Percentiles rank a stretch among this genome's conserved stretches.
Conservation (phyloP, 2,329 filamentous ascomycete species). For the Calonectria pseudoturangicola region DNA sequence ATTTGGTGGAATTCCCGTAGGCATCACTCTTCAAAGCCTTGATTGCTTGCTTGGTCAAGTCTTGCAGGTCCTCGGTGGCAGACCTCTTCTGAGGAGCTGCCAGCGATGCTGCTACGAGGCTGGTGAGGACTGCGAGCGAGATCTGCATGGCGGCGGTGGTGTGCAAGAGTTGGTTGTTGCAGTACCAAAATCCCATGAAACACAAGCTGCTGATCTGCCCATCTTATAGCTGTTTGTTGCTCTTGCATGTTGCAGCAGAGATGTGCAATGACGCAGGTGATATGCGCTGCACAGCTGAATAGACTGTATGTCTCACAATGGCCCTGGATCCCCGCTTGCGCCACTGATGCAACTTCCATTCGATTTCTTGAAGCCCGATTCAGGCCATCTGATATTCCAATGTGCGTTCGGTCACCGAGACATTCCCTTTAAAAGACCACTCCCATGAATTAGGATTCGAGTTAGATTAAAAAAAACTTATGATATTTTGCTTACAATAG, state of each 20-base stretch:
- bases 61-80: neutral
- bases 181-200: neutral
- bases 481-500: neutral
- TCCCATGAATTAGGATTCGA: neutral
- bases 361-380: neutral
- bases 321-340: neutral
- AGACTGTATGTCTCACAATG: constrained; percentile 5
- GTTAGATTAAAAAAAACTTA: neutral
- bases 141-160: constrained; percentile 13
- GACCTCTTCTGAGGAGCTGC: constrained; percentile 4
- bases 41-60: constrained; percentile 19
- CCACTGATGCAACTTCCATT: neutral
- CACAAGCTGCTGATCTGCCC: neutral
- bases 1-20: neutral
- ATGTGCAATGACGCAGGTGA: constrained; percentile 11
- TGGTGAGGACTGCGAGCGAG: neutral
- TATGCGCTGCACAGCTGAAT: neutral
- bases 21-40: neutral
- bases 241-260: neutral
- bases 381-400: neutral
- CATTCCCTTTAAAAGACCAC: neutral
- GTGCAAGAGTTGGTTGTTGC: neutral
- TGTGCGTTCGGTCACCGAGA: constrained; percentile 2
- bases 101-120: constrained; percentile 1
- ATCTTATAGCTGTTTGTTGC: constrained; percentile 1